phyloP scores from a whole-genome alignment of 176 grass and related monocot genomes.

The Poa pratensis region DNA sequence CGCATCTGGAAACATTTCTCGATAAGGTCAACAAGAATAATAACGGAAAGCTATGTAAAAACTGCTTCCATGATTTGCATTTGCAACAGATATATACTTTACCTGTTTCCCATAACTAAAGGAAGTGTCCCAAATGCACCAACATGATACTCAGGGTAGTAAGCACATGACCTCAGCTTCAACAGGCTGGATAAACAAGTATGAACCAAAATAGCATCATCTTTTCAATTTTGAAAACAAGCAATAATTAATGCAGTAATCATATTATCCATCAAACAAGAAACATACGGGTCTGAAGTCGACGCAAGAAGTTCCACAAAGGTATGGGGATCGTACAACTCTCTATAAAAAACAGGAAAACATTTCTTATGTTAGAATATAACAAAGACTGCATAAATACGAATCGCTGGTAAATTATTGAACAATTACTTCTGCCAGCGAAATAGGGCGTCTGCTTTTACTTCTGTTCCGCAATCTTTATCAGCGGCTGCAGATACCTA shows the following conservation, averaged over 20 bases:
- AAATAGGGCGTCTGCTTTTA: constrained; percentile 86
- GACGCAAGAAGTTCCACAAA: constrained; percentile 91
- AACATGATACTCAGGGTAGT: constrained; percentile 72
- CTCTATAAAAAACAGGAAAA: constrained; percentile 50
- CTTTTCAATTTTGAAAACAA: constrained; percentile 19
- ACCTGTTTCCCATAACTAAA: constrained; percentile 83
- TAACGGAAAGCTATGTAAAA: constrained; percentile 41
- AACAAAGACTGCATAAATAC: constrained; percentile 1
- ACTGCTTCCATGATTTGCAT: constrained; percentile 27
- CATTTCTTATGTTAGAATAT: constrained; percentile 38
- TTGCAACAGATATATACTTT: constrained; percentile 10
- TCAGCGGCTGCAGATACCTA: constrained; percentile 67
- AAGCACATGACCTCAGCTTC: constrained; percentile 77
- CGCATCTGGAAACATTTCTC: constrained; percentile 4
- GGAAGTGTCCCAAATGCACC: constrained; percentile 85
- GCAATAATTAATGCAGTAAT: constrained; percentile 16
- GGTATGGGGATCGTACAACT: constrained; percentile 81
- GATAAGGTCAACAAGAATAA: constrained; percentile 16
- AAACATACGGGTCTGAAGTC: constrained; percentile 70
- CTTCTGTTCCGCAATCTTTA: constrained; percentile 54
- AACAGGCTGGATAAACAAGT: constrained; percentile 63
- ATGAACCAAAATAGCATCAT: constrained; percentile 30
- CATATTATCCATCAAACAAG: constrained; percentile 27
- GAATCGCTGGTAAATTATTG: constrained; percentile 7
- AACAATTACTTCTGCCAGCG: constrained; percentile 78